Evolutionary conservation across 805 yeast genomes (phyloP).

Genomic region (Myxozyma udenii): DNA sequence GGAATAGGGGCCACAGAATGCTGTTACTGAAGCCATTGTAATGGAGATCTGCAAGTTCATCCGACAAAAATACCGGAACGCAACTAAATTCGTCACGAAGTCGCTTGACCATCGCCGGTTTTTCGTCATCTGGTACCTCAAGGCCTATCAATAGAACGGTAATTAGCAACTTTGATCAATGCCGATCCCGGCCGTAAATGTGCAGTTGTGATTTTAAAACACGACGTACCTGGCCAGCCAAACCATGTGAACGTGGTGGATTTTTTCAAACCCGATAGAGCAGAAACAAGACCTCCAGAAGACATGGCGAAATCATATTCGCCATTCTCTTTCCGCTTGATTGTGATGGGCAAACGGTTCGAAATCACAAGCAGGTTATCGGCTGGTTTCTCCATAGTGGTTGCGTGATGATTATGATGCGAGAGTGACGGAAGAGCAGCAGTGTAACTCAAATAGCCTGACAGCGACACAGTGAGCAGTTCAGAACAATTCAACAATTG

Average conservation of each 20-base stretch:
- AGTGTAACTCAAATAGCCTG: too few species aligned
- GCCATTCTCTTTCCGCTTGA: constrained; percentile 60
- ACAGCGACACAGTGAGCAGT: too few species aligned
- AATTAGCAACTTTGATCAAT: too few species aligned
- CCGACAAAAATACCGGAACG: constrained; percentile 82
- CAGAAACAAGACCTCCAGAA: constrained; percentile 96
- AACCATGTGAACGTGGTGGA: constrained; percentile 88
- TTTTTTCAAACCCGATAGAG: constrained; percentile 85
- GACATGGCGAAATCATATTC: constrained; percentile 84
- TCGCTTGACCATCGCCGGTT: constrained; percentile 64
- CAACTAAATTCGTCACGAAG: constrained; percentile 77
- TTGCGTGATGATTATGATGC: too few species aligned
- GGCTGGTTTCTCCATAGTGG: constrained; percentile 6
- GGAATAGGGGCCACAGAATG: constrained; percentile 96
- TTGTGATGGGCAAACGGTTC: constrained; percentile 92
- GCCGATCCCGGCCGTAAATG: too few species aligned
- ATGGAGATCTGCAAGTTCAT: constrained; percentile 89
- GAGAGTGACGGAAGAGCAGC: too few species aligned
- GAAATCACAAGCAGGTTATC: constrained; percentile 80
- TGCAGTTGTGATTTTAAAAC: too few species aligned
- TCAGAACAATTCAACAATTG: too few species aligned
- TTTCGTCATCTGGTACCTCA: constrained; percentile 77
- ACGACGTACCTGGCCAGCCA: constrained; percentile 83
- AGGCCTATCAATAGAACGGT: constrained; percentile 35
- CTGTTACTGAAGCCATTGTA: constrained; percentile 95